These are phyloP conservation scores for Phytophthora podocarpi DNA, from an alignment of 352 stramenopile species.

Conservation along the genomic window DNA sequence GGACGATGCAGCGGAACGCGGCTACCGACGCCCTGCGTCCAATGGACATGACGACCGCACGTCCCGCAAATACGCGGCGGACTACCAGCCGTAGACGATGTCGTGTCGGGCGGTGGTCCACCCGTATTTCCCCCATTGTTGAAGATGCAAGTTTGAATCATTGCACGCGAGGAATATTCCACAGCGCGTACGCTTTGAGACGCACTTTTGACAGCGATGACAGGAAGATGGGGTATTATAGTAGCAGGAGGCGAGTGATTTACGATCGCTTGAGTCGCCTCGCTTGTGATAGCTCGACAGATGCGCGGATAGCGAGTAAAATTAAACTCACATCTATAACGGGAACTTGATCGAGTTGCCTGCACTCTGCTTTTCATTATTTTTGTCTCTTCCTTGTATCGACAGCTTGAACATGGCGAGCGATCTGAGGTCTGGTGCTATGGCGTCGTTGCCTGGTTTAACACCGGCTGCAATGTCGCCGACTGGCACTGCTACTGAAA, in stretches of 20 bases:
- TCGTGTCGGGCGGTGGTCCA: not conserved
- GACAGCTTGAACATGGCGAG: conserved; percentile 11
- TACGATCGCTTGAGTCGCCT: not conserved
- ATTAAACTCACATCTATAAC: conserved; percentile 30
- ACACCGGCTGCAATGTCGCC: conserved; percentile 24
- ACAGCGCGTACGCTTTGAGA: not conserved
- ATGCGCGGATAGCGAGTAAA: conserved; percentile 10
- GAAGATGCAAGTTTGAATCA: conserved; percentile 15
- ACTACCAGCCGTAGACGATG: conserved; percentile 47
- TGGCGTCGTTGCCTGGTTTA: conserved; percentile 29
- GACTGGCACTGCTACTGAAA: conserved; percentile 12
- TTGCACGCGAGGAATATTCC: not conserved
- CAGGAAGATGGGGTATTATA: conserved; percentile 25
- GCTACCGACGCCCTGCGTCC: conserved; percentile 41
- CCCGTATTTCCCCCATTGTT: not conserved
- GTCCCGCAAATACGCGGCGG: conserved; percentile 50
- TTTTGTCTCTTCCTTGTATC: not conserved
- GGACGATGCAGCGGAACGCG: conserved; percentile 37
- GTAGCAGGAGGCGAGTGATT: conserved; percentile 4
- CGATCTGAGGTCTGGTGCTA: conserved; percentile 4
- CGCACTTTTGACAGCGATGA: not conserved
- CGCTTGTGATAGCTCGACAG: not conserved
- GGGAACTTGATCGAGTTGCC: conserved; percentile 5
- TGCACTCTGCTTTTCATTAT: conserved; percentile 1
- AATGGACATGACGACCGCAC: conserved; percentile 65